Evolutionary conservation across 768 basidiomycete genomes (phyloP).

Genomic region (Suillus tomentosus): DNA sequence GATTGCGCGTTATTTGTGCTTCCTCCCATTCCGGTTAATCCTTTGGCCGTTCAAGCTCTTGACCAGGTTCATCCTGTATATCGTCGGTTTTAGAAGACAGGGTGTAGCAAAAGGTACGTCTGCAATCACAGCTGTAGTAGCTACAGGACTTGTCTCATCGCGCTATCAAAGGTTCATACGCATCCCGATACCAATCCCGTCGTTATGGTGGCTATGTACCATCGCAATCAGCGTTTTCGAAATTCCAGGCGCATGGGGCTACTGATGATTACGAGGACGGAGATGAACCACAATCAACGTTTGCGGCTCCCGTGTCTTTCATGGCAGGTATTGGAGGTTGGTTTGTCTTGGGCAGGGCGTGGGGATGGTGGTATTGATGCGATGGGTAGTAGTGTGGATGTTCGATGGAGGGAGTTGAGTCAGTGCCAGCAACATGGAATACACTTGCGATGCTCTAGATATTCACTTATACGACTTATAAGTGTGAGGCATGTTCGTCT

Average conservation of each 20-base stretch:
- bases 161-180: constrained; percentile 4
- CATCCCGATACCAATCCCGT: constrained; percentile 11
- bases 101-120: constrained; percentile 7
- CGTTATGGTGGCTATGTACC: constrained; percentile 14
- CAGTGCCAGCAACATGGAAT: neutral
- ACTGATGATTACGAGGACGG: neutral
- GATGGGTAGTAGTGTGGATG: neutral
- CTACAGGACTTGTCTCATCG: neutral
- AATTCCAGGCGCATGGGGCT: constrained; percentile 14
- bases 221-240: constrained; percentile 4
- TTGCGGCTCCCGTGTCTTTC: neutral
- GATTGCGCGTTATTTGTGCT: too few species aligned
- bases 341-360: constrained; percentile 2
- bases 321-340: neutral
- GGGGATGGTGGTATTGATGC: constrained; percentile 1
- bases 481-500: neutral
- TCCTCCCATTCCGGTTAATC: neutral
- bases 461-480: neutral
- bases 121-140: neutral
- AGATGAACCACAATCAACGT: neutral
- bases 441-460: neutral
- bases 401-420: neutral
- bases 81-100: constrained; percentile 5
- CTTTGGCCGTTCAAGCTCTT: constrained; percentile 5
- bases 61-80: constrained; percentile 1